These are phyloP conservation scores for sorghum (Sorghum bicolor) DNA, from an alignment of 176 grass and related monocot genomes.

Conservation along the genomic window Sorghum_bicolor_NCBIv3 NC_012870.2:74119001-74119500, in stretches of 20 bases:
- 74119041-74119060: background rate
- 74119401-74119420: background rate
- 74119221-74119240: background rate
- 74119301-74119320: background rate
- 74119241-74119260: background rate
- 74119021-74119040: background rate
- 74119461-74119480: background rate
- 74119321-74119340: background rate
- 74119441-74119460: constrained; percentile 6
- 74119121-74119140: background rate
- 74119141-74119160: background rate
- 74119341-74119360: background rate
- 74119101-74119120: background rate
- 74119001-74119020: background rate
- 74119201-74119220: background rate
- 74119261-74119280: background rate
- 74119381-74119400: background rate
- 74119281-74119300: background rate
- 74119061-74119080: background rate
- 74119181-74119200: background rate
- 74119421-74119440: constrained; percentile 12
- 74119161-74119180: background rate
- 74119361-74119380: background rate
- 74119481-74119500: background rate
- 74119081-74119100: background rate